Evolutionary conservation across 2,329 filamentous ascomycete species (phyloP), one percentile per base, ranked within the genome.

Genomic region (Scorias spongiosa): DNA sequence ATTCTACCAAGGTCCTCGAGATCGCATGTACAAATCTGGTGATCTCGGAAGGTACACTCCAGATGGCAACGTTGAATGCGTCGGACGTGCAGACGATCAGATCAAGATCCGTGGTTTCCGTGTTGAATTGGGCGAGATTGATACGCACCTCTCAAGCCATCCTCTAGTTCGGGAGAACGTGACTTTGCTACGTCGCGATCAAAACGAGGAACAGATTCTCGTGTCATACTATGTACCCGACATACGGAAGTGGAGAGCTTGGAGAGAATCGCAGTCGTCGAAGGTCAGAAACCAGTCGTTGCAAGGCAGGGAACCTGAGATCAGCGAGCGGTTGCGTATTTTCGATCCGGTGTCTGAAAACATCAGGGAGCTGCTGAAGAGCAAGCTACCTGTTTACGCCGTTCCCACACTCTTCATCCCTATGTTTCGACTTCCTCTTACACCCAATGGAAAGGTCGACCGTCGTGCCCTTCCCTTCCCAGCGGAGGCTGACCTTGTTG

Each of bases 31-130:
- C 63, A 69, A 84, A 15, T 91, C 81, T 34, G 91, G 89, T 20
- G 89, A 96, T 60, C 67, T 98, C 2, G 89, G 89, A 2, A 70
- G 78, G 45, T 88, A 84, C 57, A 75, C 77, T 42, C 69, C 72
- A 2, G 71, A 77, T 39, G 85, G 84, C 30, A 79, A 81, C 50
- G 81, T 86, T 10, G 81, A 83, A 56, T 84, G 79, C 57, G 80
- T 82, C 9, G 89, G 89, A 17, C 74, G 91, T 46, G 79, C 78
- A 18, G 89, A 96, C 57, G 75, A 81, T 52, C 89, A 96, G 60
- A 84, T 95, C 67, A 98, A 96, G 70, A 89, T 96, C 51, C 81
- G 91, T 47, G 89, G 89, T 1, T 96, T 95, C 71, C 75, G 89
- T 48, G 93, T 98, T 52, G 91, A 98, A 65, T 78, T 96, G 39